Base-by-base conservation (phyloP, 208 protist species). In the Trypanosoma conorhini region DNA sequence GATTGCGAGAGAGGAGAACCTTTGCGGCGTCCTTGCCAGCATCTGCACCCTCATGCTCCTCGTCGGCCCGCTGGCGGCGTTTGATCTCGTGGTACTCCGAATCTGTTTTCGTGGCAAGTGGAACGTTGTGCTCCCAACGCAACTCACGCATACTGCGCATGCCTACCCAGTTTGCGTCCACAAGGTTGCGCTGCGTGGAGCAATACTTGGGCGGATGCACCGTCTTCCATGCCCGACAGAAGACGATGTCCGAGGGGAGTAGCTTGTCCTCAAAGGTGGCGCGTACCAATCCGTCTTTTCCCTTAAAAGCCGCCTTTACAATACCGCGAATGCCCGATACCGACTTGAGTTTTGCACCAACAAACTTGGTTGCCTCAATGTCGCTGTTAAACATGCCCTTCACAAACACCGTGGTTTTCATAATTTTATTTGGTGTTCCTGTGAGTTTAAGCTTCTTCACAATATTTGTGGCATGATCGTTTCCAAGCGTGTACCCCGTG, bases 391-490 rank as follows among this genome's bases (percentile, higher is more conserved):
- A 98, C 95, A 98, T 98, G 44, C 91, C 93, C 61, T 98, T 95
- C 35, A 99, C 88, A 72, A 99, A 99, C 8, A 87, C 97, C 2
- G 98, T 99, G 33, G 99, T 99, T 82, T 99, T 99, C 51, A 95
- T 79, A 12, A 99, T 93, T 80, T 99, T 98, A 44, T 88, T 77
- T 0, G 99, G 98, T 33, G 81, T 81, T 35, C 99, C 99, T 7
- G 96, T 96, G 22, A 99, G 90, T 83, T 99, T 99, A 30, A 99
- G 89, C 85, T 99, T 99, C 91, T 99, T 99, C 28, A 99, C 97
- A 50, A 99, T 93, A 7, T 75, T 83, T 38, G 97, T 91, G 21
- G 81, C 72, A 26, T 92, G 72, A 77, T 99, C 95, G 35, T 99
- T 85, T 67, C 99, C 98, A n/a, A 99, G 79, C 3, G 99, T 96